Conservation (phyloP, 2,329 filamentous ascomycete genomes). For the Davidsoniella australis region DNA sequence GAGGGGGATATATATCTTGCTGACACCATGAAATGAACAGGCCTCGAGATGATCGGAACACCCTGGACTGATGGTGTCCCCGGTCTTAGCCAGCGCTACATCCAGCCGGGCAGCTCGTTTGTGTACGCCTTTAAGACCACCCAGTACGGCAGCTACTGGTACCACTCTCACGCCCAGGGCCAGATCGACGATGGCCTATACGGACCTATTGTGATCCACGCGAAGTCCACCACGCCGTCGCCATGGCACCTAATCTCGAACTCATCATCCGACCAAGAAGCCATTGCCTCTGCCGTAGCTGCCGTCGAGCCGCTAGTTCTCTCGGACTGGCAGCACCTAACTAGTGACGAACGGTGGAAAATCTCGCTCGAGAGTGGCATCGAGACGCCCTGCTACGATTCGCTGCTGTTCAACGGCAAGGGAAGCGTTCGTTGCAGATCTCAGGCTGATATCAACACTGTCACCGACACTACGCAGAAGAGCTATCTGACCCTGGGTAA, state of each 20-base stretch:
- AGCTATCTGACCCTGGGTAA: conserved; percentile 17
- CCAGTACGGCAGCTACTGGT: conserved; percentile 42
- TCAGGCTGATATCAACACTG: conserved; percentile 25
- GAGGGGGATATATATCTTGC: no score
- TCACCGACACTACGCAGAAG: conserved; percentile 20
- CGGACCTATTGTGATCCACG: conserved; percentile 36
- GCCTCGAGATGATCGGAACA: conserved; percentile 32
- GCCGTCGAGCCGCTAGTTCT: conserved; percentile 32
- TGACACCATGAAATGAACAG: conserved; percentile 15
- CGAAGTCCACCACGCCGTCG: conserved; percentile 18
- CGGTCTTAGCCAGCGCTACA: conserved; percentile 35
- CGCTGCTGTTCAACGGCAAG: conserved; percentile 45
- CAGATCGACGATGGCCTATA: conserved; percentile 44
- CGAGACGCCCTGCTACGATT: conserved; percentile 40
- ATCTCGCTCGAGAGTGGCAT: conserved; percentile 27
- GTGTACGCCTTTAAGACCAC: conserved; percentile 37
- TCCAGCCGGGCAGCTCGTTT: conserved; percentile 30
- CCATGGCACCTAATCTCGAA: conserved; percentile 34
- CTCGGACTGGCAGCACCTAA: conserved; percentile 38
- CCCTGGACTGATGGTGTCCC: conserved; percentile 45
- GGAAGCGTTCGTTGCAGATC: conserved; percentile 35
- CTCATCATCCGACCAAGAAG: conserved; percentile 15
- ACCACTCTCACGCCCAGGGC: conserved; percentile 38
- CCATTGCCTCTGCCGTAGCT: conserved; percentile 31
- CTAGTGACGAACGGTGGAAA: conserved; percentile 29